These are phyloP conservation scores for Scenedesmus sp. DNA, from an alignment of 163 green algal genomes.

Conservation along the genomic window DNA sequence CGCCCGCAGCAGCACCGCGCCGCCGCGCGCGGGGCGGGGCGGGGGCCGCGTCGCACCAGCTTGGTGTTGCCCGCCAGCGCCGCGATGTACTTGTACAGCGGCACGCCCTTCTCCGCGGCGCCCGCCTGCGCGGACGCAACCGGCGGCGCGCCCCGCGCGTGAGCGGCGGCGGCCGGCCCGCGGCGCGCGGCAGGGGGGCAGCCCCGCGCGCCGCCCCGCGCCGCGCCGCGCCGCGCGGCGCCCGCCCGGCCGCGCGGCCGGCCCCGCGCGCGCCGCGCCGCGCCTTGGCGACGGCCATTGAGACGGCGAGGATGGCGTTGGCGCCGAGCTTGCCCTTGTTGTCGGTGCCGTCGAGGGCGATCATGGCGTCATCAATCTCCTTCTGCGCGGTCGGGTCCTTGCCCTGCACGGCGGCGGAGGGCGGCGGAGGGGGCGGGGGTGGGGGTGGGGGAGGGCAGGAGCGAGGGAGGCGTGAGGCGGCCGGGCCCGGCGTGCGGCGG, in stretches of 20 bases:
- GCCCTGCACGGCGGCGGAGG: conserved; percentile 71
- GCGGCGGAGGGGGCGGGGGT: not conserved
- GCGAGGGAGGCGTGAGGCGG: too few species aligned
- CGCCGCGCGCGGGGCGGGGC: too few species aligned
- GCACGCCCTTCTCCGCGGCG: conserved; percentile 93
- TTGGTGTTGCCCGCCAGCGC: conserved; percentile 97
- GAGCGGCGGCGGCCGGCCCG: too few species aligned
- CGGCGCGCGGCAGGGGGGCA: not conserved
- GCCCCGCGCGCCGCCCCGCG: too few species aligned
- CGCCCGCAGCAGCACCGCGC: not conserved
- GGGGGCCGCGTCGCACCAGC: too few species aligned
- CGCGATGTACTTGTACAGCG: conserved; percentile 98
- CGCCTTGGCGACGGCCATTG: conserved; percentile 92
- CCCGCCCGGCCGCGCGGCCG: too few species aligned
- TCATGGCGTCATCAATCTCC: conserved; percentile 96
- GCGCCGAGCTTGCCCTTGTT: conserved; percentile 99
- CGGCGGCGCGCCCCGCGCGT: not conserved
- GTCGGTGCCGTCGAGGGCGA: conserved; percentile 95
- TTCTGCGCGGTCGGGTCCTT: conserved; percentile 95
- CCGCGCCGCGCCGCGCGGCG: too few species aligned
- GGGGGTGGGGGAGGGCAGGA: not conserved
- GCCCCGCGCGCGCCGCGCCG: too few species aligned
- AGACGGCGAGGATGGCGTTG: conserved; percentile 99
- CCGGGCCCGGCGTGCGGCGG: too few species aligned
- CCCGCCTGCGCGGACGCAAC: conserved; percentile 91